phyloP scores from a whole-genome alignment of 805 yeast genomes.

The Cyberlindnera maclurae region DNA sequence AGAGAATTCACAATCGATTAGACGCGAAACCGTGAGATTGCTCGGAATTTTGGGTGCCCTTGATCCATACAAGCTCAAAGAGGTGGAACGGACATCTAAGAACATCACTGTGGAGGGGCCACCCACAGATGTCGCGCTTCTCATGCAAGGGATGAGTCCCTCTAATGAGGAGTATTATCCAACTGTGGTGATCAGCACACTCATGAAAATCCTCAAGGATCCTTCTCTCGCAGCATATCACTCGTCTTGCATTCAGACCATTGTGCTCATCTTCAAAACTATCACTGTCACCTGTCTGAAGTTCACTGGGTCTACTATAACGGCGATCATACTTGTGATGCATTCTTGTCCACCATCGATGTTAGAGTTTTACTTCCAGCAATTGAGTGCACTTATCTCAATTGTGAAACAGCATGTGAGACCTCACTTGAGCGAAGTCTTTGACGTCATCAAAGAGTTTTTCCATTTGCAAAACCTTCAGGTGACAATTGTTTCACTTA shows the following conservation, averaged over 20 bases:
- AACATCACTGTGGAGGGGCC: conserved; percentile 62
- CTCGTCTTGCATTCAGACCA: conserved; percentile 88
- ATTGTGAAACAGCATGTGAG: conserved; percentile 89
- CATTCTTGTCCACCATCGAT: conserved; percentile 69
- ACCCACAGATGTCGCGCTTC: conserved; percentile 78
- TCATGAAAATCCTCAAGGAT: conserved; percentile 80
- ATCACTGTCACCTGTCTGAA: conserved; percentile 84
- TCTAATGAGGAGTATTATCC: conserved; percentile 90
- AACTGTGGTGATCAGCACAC: conserved; percentile 82
- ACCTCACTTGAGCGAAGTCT: conserved; percentile 70
- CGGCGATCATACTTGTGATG: conserved; percentile 83
- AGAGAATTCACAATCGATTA: conserved; percentile 65
- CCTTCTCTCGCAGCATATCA: conserved; percentile 81
- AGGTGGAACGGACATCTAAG: conserved; percentile 68
- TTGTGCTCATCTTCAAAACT: conserved; percentile 84
- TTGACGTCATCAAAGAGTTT: conserved; percentile 67
- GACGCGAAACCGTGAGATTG: conserved; percentile 82
- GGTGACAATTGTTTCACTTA: conserved; percentile 67
- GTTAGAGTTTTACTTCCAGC: conserved; percentile 85
- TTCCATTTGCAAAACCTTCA: conserved; percentile 60
- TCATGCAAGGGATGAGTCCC: conserved; percentile 93
- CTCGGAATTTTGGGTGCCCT: conserved; percentile 93
- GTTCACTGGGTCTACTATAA: conserved; percentile 81
- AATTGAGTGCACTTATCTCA: conserved; percentile 66
- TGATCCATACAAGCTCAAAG: conserved; percentile 93